Evolutionary conservation across 345 rosid genomes (phyloP), one percentile per base, ranked within the genome.

Genomic region (Luvunga scandens): DNA sequence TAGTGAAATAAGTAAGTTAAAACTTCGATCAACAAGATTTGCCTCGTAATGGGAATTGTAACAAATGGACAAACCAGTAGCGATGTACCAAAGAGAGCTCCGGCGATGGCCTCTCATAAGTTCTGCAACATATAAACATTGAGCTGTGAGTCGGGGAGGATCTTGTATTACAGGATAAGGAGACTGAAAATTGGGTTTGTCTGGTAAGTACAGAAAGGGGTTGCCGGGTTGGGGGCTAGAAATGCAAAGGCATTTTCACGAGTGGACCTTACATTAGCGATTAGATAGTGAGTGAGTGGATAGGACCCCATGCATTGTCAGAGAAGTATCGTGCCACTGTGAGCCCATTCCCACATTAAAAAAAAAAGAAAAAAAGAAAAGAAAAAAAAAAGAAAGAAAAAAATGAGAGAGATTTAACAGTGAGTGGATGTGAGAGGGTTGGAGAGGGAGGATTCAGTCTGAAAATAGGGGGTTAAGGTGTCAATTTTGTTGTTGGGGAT

Each of bases 381-480:
- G n/a, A 45, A 50, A 10, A 13, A 14, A 50, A 48, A 16, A 2
- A 16, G 16, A 19, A 16, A 50, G 56, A 50, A 19, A 53, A 53
- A 53, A 53, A 53, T 18, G 57, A 4, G 19, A 48, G 8, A 31
- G 25, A 31, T 39, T 33, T 68, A 13, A 42, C 21, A 13, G 31
- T 42, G 31, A 68, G 9, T 13, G 48, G 9, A 18, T 16, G 56
- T 4, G 21, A 19, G 57, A 53, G 57, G 7, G 22, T 18, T 18
- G 22, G 57, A 53, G 57, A 53, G 22, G 4, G 38, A 16, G 61
- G 28, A 55, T 48, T 59, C 55, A n/a, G 53, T 66, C 59, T 72
- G n/a, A 21, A 38, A 72, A 3, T 13, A 9, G 39, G 57, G 63
- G 65, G 81, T 69, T 77, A 64, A 63, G 86, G 25, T 80, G 83